These are phyloP conservation scores for Polygonum maritimum DNA, from an alignment of 148 eudicot genomes.

Conservation along the genomic window DNA sequence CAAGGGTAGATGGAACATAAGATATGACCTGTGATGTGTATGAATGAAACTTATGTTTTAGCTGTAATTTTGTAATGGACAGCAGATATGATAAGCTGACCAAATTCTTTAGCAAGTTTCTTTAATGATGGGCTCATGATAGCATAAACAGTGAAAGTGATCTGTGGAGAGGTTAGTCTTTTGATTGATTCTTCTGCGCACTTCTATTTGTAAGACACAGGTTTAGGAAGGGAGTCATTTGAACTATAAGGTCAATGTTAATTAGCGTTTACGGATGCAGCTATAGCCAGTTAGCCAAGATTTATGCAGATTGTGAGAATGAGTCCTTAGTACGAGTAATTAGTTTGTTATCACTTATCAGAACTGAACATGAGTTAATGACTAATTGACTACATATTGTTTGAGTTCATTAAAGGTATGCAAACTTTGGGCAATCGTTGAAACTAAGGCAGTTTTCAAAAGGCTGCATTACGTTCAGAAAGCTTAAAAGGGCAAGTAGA, in stretches of 20 bases:
- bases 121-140: neutral
- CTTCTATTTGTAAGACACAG: neutral
- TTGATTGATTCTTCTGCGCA: neutral
- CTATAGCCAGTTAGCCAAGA: neutral
- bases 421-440: neutral
- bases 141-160: neutral
- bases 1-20: conserved; percentile 50
- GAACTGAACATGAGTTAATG: neutral
- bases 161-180: neutral
- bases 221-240: conserved; percentile 4
- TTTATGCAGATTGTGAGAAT: neutral
- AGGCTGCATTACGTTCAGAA: no score
- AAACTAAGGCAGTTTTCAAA: neutral
- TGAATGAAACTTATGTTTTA: neutral
- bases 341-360: neutral
- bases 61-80: conserved; percentile 3
- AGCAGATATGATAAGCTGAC: conserved; percentile 5
- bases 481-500: no score
- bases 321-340: neutral
- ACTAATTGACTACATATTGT: neutral
- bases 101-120: neutral
- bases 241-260: neutral
- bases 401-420: neutral
- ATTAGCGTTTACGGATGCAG: neutral
- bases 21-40: conserved; percentile 37